A percentile compares a stretch with the other conserved stretches of the same genome.
Conservation (phyloP, 2,329 filamentous ascomycete genomes). For the Lasiodiplodia sp. region DNA sequence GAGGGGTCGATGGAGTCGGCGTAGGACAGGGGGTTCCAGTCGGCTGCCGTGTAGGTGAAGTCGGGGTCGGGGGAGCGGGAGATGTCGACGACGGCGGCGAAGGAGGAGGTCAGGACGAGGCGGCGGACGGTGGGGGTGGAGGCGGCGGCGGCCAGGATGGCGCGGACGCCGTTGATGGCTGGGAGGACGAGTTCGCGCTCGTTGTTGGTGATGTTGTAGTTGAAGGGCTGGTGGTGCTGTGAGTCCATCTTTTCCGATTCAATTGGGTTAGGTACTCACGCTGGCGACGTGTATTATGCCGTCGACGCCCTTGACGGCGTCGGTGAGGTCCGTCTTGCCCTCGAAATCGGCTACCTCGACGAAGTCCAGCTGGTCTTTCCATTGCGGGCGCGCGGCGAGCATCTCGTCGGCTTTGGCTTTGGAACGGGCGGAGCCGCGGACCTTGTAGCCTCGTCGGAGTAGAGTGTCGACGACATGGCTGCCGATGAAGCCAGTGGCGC, state of each 20-base stretch:
- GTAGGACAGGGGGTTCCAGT: constrained; percentile 41
- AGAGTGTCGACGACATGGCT: constrained; percentile 36
- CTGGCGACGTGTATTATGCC: constrained; percentile 56
- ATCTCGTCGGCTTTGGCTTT: constrained; percentile 40
- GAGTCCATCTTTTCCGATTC: constrained; percentile 31
- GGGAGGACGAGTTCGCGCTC: constrained; percentile 52
- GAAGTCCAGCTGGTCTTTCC: constrained; percentile 50
- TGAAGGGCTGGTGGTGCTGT: neutral
- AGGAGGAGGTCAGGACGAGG: constrained; percentile 35
- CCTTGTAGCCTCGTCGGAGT: constrained; percentile 31
- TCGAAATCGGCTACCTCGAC: constrained; percentile 54
- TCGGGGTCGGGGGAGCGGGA: constrained; percentile 20
- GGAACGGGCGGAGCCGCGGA: constrained; percentile 33
- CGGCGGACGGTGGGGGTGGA: constrained; percentile 30
- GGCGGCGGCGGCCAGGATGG: constrained; percentile 45
- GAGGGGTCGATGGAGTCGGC: constrained; percentile 34
- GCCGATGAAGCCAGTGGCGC: constrained; percentile 38
- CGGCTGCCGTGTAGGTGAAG: constrained; percentile 34
- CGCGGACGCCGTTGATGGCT: constrained; percentile 55
- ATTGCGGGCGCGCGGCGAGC: constrained; percentile 48
- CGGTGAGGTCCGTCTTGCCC: constrained; percentile 45
- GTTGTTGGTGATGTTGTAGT: constrained; percentile 32
- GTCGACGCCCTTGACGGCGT: constrained; percentile 52
- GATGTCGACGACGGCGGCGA: constrained; percentile 24
- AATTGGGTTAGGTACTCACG: neutral